These are phyloP conservation scores for Schoenoplectus tabernaemontani DNA, from an alignment of 202 grass and related monocot species.

Conservation along the genomic window DNA sequence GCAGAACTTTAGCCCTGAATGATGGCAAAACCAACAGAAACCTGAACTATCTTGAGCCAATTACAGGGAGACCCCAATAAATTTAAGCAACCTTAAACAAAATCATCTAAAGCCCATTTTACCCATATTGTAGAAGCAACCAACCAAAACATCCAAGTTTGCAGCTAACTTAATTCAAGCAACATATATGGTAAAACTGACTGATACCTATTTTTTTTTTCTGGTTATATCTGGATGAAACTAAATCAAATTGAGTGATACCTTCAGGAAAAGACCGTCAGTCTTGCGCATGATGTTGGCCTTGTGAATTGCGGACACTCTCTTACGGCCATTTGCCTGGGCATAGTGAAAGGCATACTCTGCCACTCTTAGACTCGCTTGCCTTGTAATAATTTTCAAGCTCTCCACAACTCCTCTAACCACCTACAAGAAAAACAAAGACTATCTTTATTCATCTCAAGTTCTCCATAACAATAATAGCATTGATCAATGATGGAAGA, in stretches of 20 bases:
- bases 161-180: background rate
- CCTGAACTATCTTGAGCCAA: too few relatives aligned
- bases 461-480: background rate
- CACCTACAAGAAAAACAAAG: constrained; percentile 35
- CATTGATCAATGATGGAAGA: background rate
- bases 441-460: background rate
- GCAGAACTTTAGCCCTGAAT: background rate
- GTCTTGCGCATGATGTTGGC: constrained; percentile 99
- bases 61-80: background rate
- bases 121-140: background rate
- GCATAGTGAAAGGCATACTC: too few relatives aligned
- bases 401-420: constrained; percentile 89
- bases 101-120: background rate
- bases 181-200: background rate
- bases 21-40: background rate
- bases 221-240: background rate
- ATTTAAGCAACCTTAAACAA: background rate
- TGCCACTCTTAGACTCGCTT: constrained; percentile 54
- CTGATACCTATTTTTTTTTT: constrained; percentile 21
- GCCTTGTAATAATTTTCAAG: constrained; percentile 93
- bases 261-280: constrained; percentile 75
- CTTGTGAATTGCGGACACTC: constrained; percentile 93
- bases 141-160: background rate
- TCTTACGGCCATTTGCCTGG: constrained; percentile 39
- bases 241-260: constrained; percentile 4